These are phyloP conservation scores for Diaporthe ampelina DNA, from an alignment of 2,329 filamentous ascomycete species.

Conservation along the genomic window DNA sequence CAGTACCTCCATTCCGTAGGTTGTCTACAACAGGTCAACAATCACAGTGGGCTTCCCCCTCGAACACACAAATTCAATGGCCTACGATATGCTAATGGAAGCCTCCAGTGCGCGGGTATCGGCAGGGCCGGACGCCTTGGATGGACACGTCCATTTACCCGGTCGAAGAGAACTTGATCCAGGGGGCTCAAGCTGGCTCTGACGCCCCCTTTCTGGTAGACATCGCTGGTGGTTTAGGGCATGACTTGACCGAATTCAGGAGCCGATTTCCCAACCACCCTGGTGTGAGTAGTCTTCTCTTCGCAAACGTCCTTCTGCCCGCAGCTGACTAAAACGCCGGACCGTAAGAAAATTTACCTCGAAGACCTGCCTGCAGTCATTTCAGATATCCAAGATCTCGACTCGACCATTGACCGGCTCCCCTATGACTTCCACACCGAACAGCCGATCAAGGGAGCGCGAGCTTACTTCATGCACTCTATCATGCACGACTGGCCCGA, in stretches of 20 bases:
- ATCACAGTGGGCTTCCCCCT: background rate
- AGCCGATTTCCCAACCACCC: conserved; percentile 40
- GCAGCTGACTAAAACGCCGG: conserved; percentile 41
- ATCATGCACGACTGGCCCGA: conserved; percentile 51
- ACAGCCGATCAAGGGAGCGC: conserved; percentile 44
- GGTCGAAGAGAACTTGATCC: conserved; percentile 50
- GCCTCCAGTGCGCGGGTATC: conserved; percentile 48
- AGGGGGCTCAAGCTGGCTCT: conserved; percentile 45
- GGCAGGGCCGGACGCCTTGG: conserved; percentile 52
- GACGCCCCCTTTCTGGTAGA: conserved; percentile 52
- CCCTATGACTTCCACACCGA: conserved; percentile 42
- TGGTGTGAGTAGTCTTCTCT: conserved; percentile 45
- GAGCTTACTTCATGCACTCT: conserved; percentile 47
- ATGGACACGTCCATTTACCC: conserved; percentile 51
- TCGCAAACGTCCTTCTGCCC: conserved; percentile 41
- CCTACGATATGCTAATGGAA: background rate
- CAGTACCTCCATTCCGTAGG: conserved; percentile 13
- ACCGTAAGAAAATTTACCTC: conserved; percentile 35
- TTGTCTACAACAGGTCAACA: conserved; percentile 14
- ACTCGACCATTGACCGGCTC: conserved; percentile 34
- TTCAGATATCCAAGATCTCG: conserved; percentile 37
- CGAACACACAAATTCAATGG: background rate
- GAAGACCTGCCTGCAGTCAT: conserved; percentile 45
- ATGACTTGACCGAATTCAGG: conserved; percentile 52
- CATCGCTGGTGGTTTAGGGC: conserved; percentile 53